phyloP scores from a whole-genome alignment of 2,329 filamentous ascomycete species.

The Periconia sp. region DNA sequence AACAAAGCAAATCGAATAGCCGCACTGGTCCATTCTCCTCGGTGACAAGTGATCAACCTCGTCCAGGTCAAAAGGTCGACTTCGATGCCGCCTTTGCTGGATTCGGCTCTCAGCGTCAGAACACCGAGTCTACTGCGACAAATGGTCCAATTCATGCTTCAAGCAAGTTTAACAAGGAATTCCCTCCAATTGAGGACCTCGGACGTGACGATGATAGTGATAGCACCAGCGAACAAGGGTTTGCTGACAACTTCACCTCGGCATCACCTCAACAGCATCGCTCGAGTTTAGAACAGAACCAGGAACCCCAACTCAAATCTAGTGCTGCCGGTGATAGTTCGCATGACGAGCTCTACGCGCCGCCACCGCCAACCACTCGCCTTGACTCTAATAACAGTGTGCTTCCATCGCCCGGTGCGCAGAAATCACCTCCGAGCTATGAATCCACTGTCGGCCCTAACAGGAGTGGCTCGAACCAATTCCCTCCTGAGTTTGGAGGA shows the following conservation, averaged over 20 bases:
- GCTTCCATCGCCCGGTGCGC: constrained; percentile 60
- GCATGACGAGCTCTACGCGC: constrained; percentile 37
- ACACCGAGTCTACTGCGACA: constrained; percentile 46
- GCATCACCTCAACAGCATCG: constrained; percentile 53
- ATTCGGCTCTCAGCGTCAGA: constrained; percentile 64
- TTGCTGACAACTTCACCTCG: constrained; percentile 90
- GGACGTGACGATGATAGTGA: constrained; percentile 85
- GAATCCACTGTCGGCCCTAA: constrained; percentile 51
- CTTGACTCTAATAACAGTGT: constrained; percentile 44
- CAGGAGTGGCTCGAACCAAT: constrained; percentile 52
- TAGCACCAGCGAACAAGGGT: constrained; percentile 70
- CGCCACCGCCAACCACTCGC: constrained; percentile 41
- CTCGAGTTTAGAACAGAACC: constrained; percentile 29
- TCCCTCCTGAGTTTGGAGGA: constrained; percentile 61
- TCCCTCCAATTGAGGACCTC: constrained; percentile 90
- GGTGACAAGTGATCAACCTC: constrained; percentile 37
- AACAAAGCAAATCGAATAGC: constrained; percentile 50
- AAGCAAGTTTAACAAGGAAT: constrained; percentile 73
- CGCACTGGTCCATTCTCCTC: constrained; percentile 51
- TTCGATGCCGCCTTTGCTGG: constrained; percentile 86
- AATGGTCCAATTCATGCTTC: constrained; percentile 43
- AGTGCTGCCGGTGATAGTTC: constrained; percentile 24
- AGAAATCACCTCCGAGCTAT: constrained; percentile 65
- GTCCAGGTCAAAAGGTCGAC: constrained; percentile 69
- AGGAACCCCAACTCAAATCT: constrained; percentile 35